Conservation (phyloP, 148 eudicot genomes). For the Dysphania ambrosioides region DNA sequence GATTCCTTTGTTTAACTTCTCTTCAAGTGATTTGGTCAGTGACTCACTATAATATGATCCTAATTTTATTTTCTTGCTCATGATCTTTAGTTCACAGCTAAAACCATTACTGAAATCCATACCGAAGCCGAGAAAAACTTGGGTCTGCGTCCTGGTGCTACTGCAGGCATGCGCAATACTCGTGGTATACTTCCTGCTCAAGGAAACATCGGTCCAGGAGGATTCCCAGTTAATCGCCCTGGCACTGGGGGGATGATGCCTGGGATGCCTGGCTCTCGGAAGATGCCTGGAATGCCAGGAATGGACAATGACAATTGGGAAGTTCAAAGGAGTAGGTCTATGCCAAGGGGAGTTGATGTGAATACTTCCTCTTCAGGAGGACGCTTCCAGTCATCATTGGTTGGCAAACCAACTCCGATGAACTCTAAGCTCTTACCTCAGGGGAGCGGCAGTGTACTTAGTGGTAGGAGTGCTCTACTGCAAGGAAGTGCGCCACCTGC, state of each 20-base stretch:
- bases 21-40: background rate
- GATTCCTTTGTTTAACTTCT: background rate
- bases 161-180: slow-evolving; percentile 57
- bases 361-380: slow-evolving; percentile 29
- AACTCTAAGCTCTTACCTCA: slow-evolving; percentile 72
- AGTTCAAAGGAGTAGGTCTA: slow-evolving; percentile 60
- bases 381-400: slow-evolving; percentile 49
- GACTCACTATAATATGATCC: background rate
- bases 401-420: slow-evolving; percentile 45
- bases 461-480: slow-evolving; percentile 74
- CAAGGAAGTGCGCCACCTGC: slow-evolving; percentile 64
- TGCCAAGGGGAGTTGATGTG: slow-evolving; percentile 47
- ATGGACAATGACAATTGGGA: slow-evolving; percentile 87
- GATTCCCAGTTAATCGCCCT: slow-evolving; percentile 58
- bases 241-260: slow-evolving; percentile 98
- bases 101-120: slow-evolving; percentile 77
- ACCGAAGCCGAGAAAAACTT: slow-evolving; percentile 76
- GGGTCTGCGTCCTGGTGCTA: slow-evolving; percentile 76
- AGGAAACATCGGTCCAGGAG: slow-evolving; percentile 51
- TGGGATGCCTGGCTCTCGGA: slow-evolving; percentile 74
- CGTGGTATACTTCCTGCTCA: slow-evolving; percentile 55
- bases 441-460: slow-evolving; percentile 53
- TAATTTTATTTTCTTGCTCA: slow-evolving; percentile 2
- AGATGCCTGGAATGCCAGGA: slow-evolving; percentile 75
- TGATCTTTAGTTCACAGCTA: slow-evolving; percentile 65